Base-by-base conservation (phyloP, 2,329 filamentous ascomycete genomes). In the Aspergillus jensenii region DNA sequence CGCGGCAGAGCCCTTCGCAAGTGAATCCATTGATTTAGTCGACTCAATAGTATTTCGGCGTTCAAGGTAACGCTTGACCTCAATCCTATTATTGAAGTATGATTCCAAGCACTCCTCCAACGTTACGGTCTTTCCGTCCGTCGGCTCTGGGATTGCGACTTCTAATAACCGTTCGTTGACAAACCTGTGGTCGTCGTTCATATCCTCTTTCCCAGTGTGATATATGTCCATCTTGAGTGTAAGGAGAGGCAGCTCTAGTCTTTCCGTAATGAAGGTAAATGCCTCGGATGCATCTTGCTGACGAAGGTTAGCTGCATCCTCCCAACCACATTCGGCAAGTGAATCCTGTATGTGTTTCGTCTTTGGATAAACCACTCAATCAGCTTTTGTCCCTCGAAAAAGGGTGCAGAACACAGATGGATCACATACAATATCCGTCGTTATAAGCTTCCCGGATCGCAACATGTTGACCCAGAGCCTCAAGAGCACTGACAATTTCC, bases 241-340 rank as follows among this genome's bases (percentile, higher is more conserved):
- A 25, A 98, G 82, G 2, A 98, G 81, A 6, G 95, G 95, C 15
- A 98, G 76, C 66, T 96, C 88, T 19, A 99, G 82, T 21, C 89
- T 91, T 64, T 92, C 93, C 0, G 93, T 96, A 62, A 99, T 92
- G 72, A 97, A 97, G 0, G 88, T 90, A 71, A 98, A 98, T 1
- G 93, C 93, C 75, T 99, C 95, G 0, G 95, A 97, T 0, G 91
- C 91, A 74, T 99, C 95, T 75, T 99, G 95, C 70, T 98, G 95
- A 65, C 87, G 84, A n/a, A 90, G 71, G 57, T 84, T 76, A 21
- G 84, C 83, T 47, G 93, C 93, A 58, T 96, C 92, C 65, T 84
- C 78, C 95, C 95, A 98, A 4, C 93, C 95, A 71, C 93, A 97
- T 53, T 88, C 88, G 17, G 89, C 88, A 40, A 98, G 76, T 9